Evolutionary conservation across 495 filamentous ascomycete species (phyloP).

Genomic region (Aspergillus sclerotiicarbonarius): DNA sequence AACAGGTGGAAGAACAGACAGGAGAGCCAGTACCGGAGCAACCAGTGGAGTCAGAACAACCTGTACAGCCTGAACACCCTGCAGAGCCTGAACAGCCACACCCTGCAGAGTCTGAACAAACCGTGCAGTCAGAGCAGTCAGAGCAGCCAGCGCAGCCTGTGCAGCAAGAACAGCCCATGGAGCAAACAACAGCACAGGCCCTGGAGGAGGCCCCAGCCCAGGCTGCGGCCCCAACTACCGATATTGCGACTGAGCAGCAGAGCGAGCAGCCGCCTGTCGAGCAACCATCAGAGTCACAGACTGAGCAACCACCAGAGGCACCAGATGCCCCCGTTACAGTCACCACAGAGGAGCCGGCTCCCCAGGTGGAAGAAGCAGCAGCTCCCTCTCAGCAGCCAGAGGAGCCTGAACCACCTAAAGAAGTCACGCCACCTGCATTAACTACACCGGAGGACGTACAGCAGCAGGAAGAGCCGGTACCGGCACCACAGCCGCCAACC

Average conservation of each 20-base stretch:
- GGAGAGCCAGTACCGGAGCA: neutral
- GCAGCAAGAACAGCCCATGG: constrained; percentile 1
- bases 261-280: neutral
- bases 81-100: neutral
- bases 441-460: neutral
- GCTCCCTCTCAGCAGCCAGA: neutral
- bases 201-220: constrained; percentile 1
- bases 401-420: neutral
- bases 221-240: neutral
- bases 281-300: constrained; percentile 4
- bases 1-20: neutral
- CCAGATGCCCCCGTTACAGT: constrained; percentile 1
- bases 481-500: constrained; percentile 5
- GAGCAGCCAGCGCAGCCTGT: constrained; percentile 11
- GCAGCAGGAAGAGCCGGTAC: constrained; percentile 5
- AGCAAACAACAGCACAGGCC: constrained; percentile 9
- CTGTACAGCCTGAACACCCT: neutral
- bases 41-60: constrained; percentile 8
- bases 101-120: neutral
- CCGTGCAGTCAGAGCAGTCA: constrained; percentile 12
- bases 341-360: constrained; percentile 1
- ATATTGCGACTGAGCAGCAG: neutral
- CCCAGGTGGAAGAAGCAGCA: neutral
- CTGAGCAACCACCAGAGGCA: constrained; percentile 2
- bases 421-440: neutral